phyloP scores from a whole-genome alignment of 495 filamentous ascomycete species.

The Lasiosphaeris hirsuta region DNA sequence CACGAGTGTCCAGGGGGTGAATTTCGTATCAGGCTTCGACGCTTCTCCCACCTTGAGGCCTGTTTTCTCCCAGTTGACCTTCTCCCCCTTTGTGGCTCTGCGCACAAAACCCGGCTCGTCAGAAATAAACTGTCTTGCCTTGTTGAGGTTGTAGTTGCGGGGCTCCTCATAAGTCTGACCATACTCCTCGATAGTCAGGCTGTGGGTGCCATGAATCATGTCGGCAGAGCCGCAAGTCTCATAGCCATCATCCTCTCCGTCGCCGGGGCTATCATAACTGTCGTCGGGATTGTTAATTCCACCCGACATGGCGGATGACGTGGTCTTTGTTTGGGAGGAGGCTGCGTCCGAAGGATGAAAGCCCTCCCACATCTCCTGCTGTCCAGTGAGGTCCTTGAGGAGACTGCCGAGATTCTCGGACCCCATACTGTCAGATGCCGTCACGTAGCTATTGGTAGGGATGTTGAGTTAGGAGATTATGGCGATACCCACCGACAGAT shows the following conservation, averaged over 20 bases:
- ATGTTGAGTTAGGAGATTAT: neutral
- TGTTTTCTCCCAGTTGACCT: slow-evolving; percentile 19
- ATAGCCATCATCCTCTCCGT: neutral
- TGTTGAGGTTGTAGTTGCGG: slow-evolving; percentile 20
- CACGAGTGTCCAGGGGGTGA: slow-evolving; percentile 60
- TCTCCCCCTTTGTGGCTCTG: slow-evolving; percentile 14
- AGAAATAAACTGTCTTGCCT: slow-evolving; percentile 15
- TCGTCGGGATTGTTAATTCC: neutral
- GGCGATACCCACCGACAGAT: no score
- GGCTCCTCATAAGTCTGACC: neutral
- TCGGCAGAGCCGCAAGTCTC: slow-evolving; percentile 18
- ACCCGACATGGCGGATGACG: no score
- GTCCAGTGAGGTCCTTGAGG: slow-evolving; percentile 15
- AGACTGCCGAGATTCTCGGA: slow-evolving; percentile 13
- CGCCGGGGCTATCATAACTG: neutral
- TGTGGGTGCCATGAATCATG: slow-evolving; percentile 19
- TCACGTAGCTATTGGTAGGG: neutral
- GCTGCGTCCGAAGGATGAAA: slow-evolving; percentile 9
- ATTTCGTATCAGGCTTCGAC: slow-evolving; percentile 29
- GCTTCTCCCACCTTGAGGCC: slow-evolving; percentile 27
- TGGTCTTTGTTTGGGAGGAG: neutral
- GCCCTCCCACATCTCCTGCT: slow-evolving; percentile 11
- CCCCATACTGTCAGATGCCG: slow-evolving; percentile 7
- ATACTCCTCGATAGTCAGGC: slow-evolving; percentile 7
- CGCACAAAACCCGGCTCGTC: slow-evolving; percentile 6